Evolutionary conservation across 2,329 filamentous ascomycete genomes (phyloP).

Genomic region (Aureobasidium sp.): DNA sequence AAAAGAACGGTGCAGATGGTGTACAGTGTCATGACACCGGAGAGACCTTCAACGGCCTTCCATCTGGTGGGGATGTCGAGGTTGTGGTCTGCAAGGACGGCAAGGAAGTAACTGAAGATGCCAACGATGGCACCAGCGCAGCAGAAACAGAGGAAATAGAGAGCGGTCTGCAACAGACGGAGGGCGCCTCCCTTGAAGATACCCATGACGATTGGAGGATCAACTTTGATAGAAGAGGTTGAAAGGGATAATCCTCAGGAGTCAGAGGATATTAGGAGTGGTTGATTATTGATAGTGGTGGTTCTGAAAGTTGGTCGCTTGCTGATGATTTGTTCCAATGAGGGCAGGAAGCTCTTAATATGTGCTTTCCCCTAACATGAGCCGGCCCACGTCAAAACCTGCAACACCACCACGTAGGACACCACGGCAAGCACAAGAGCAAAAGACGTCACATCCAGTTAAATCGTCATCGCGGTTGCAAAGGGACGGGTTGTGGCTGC

Average conservation of each 20-base stretch:
- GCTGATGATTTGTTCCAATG: background rate
- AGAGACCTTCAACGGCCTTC: slow-evolving; percentile 53
- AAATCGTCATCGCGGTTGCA: background rate
- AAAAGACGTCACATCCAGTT: background rate
- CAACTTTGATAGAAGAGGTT: background rate
- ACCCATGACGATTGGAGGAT: slow-evolving; percentile 21
- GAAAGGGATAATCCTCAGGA: background rate
- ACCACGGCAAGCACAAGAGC: background rate
- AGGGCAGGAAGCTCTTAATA: slow-evolving; percentile 1
- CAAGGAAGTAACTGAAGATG: slow-evolving; percentile 72
- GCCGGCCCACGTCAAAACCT: background rate
- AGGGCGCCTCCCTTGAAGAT: slow-evolving; percentile 49
- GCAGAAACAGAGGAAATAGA: slow-evolving; percentile 66
- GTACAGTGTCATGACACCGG: slow-evolving; percentile 68
- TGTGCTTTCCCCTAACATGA: background rate
- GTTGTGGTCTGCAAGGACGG: slow-evolving; percentile 57
- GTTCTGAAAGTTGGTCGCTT: background rate
- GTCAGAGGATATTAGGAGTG: background rate
- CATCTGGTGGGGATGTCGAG: slow-evolving; percentile 54
- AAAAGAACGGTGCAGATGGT: slow-evolving; percentile 62
- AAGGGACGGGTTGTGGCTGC: slow-evolving; percentile 1
- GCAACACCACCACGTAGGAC: background rate
- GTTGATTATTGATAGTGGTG: background rate
- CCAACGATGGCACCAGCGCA: slow-evolving; percentile 62
- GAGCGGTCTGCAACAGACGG: slow-evolving; percentile 52